These are phyloP conservation scores for Ustilago xerochloae DNA, from an alignment of 1,284 basidiomycete species.

Conservation along the genomic window DNA sequence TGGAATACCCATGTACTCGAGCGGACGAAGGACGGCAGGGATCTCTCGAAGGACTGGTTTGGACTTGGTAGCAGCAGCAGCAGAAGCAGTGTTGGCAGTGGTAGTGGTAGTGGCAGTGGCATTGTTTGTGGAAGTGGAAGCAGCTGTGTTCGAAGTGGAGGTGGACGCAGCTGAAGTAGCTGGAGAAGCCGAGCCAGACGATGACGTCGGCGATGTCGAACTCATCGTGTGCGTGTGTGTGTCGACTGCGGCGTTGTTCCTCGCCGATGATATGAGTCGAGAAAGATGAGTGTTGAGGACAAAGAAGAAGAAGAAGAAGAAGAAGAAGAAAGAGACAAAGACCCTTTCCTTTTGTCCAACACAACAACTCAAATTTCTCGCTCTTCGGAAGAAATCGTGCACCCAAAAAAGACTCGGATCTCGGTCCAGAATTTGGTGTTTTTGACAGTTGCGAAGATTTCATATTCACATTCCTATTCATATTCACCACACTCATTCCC, in stretches of 20 bases:
- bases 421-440: conserved; percentile 3
- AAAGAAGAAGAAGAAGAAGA: conserved; percentile 3
- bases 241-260: not conserved
- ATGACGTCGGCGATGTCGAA: conserved; percentile 17
- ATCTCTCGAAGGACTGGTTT: conserved; percentile 46
- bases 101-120: conserved; percentile 1
- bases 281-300: not conserved
- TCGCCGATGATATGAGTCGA: not conserved
- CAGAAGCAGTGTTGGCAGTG: conserved; percentile 1
- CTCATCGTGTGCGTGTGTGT: conserved; percentile 14
- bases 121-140: conserved; percentile 12
- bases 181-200: conserved; percentile 5
- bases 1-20: conserved; percentile 71
- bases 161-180: conserved; percentile 4
- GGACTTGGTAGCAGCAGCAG: conserved; percentile 23
- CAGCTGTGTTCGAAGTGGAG: conserved; percentile 10
- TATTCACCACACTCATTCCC: not conserved
- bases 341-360: not conserved
- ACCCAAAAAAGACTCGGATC: not conserved
- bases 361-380: no score
- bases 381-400: conserved; percentile 19
- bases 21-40: conserved; percentile 62
- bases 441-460: not conserved
- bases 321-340: not conserved
- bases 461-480: not conserved